Evolutionary conservation across 2,329 filamentous ascomycete genomes (phyloP), one percentile per base, ranked within the genome.

Genomic region (Dryadomyces sulphureus): DNA sequence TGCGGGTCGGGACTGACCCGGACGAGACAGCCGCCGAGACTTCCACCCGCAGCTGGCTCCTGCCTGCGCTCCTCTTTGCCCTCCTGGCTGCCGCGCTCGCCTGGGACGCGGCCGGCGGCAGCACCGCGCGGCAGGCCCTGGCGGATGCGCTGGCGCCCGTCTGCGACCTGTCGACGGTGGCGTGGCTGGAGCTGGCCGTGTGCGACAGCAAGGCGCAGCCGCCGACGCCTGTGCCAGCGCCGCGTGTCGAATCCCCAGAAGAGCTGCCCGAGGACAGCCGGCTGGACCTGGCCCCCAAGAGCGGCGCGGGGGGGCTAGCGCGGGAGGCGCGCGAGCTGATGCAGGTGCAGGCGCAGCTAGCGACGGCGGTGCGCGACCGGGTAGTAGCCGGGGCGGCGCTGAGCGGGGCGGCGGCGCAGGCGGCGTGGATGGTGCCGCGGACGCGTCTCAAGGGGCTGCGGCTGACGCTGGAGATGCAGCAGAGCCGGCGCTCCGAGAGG

Each of bases 331-430:
- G 48, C 52, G 21, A 54, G 41, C 69, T 93, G 20, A 82, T 92
- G 68, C 70, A 70, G 17, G 75, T 83, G 1, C 85, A 93, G 60
- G 68, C 74, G n/a, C 72, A 79, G 24, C 87, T 93, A 47, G 84
- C 88, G 60, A 75, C 82, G 48, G 77, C 92, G 1, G 63, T 92
- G 4, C 40, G 46, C 34, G 39, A 40, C 14, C 42, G 24, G 3
- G 35, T 48, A 16, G 41, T 17, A 19, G 21, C 9, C 2, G 22
- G 14, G 5, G 38, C 3, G 30, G 21, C 16, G 41, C 22, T 38
- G 8, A 24, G 21, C 11, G 40, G 2, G 38, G 16, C 38, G 7
- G 35, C 44, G 0, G 46, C 48, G 3, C 38, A 50, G 14, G 48
- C 49, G 22, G 47, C 45, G 3, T 52, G 50, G 50, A 39, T 47